phyloP scores from a whole-genome alignment of 306 rosid species.

The Rubus idaeus region DNA sequence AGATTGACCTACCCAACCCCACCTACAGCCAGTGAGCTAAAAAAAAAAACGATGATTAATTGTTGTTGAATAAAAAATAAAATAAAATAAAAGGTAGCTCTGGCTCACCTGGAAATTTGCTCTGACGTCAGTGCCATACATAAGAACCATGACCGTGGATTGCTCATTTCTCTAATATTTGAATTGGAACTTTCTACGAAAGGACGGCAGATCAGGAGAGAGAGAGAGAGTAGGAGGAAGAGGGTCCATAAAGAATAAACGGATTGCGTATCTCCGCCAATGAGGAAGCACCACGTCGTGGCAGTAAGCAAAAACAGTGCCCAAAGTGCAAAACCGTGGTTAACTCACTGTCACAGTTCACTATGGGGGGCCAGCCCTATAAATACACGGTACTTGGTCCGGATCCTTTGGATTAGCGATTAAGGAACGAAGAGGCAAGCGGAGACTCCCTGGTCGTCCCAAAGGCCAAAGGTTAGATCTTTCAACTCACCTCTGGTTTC shows the following conservation, averaged over 20 bases:
- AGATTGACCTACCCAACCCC: background rate
- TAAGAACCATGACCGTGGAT: no score
- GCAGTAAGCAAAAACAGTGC: background rate
- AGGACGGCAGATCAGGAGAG: no score
- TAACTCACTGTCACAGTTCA: slow-evolving; percentile 5
- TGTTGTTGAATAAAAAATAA: no score
- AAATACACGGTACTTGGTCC: background rate
- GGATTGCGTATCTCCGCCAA: background rate
- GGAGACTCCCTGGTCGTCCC: background rate
- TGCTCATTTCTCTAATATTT: no score
- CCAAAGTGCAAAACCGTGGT: background rate
- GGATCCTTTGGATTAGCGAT: background rate
- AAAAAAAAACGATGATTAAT: no score
- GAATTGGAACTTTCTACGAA: background rate
- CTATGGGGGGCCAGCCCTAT: background rate
- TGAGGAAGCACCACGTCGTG: background rate
- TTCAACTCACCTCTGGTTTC: background rate
- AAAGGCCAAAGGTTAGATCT: background rate
- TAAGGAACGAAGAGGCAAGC: background rate
- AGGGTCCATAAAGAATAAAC: background rate
- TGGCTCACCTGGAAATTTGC: no score
- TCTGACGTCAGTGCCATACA: no score
- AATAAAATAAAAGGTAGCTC: no score
- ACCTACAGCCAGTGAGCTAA: no score
- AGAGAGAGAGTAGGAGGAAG: background rate